Base-by-base conservation (phyloP, 2,329 filamentous ascomycete species). In the Alternaria solani region DNA sequence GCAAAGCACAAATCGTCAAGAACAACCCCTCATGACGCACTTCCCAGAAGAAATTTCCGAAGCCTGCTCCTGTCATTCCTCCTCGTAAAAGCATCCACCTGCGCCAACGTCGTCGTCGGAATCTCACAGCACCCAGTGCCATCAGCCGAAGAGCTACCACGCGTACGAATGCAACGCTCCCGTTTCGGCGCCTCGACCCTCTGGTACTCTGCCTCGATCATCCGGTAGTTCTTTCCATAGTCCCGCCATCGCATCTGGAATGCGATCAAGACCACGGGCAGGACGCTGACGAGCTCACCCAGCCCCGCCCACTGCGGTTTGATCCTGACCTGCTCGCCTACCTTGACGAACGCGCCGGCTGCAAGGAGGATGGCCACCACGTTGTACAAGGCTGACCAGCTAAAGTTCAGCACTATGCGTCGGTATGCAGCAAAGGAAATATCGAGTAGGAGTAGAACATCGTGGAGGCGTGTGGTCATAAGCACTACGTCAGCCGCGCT, bases 301-400 rank as follows among this genome's bases (percentile, higher is more conserved):
- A 93, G 69, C 0, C 89, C 90, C 0, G 89, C 89, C 81, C 84
- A 92, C 63, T 84, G 79, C 0, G 89, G 88, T 16, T 86, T 84
- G 68, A 89, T 87, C 48, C 86, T 80, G 30, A 83, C 78, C 8
- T 60, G 49, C 1, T 49, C 12, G 3, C 63, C 57, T 11, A 49
- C 32, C 60, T 81, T 79, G 2, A 89, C 86, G 26, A 76, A 70
- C 8, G 70, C 67, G 0, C 91, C 91, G 0, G 86, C 83, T 1
- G 87, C 90, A 0, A 93, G 81, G 42, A 91, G 76, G 4, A 94
- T 81, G 0, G 90, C 90, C 55, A 90, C 83, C 1, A 87, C 51
- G 66, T 94, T 94, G 78, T 93, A 94, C 0, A 90, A 76, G 36
- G 86, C 86, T 34, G 87, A 85, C 91, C 91, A 93, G 0, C 69